Evolutionary conservation across 2,329 filamentous ascomycete genomes (phyloP), one percentile per base, ranked within the genome.

Genomic region (Thielaviopsis ethacetica): DNA sequence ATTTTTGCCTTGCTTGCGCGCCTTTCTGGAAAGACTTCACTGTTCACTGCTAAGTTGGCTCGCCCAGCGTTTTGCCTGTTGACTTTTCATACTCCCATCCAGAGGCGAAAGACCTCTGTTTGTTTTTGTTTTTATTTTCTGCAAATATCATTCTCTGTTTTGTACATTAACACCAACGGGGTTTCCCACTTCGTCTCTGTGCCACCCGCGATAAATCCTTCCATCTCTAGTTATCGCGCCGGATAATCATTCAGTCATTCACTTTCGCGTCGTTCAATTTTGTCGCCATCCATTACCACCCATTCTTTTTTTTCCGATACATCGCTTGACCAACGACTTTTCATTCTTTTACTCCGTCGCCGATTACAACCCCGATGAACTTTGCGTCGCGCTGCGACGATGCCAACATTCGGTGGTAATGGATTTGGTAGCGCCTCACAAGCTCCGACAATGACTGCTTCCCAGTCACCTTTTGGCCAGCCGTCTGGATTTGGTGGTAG

Each of bases 341-440:
- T 49, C 38, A 19, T n/a, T 26, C 24, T 22, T 24, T 15, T 53
- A 21, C 5, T 22, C 34, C 15, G 41, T 7, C 7, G 27, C 34
- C 22, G 15, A 56, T 52, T 44, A 10, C 34, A 54, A 53, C 27
- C 26, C 44, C 27, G 38, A 49, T 30, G 41, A 57, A 21, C n/a
- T 44, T 59, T 34, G 2, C 21, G 21, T 44, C 27, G 19, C 30
- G n/a, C 22, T 26, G 27, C 54, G 58, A 56, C 49, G 53, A 56
- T 53, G 56, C 53, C 60, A 53, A 57, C 60, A 19, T 54, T 59
- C 44, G 56, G 57, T 41, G 60, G 60, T 50, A 61, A 59, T 53
- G 60, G 57, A 41, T 51, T 54, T 56, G 60, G 53, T 50, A 27
- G 55, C 22, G 26, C 56, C 30, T 26, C 24, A 19, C 56, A 47